Evolutionary conservation across 176 grass and related monocot species (phyloP).

Genomic region (Hyparrhenia diplandra): DNA sequence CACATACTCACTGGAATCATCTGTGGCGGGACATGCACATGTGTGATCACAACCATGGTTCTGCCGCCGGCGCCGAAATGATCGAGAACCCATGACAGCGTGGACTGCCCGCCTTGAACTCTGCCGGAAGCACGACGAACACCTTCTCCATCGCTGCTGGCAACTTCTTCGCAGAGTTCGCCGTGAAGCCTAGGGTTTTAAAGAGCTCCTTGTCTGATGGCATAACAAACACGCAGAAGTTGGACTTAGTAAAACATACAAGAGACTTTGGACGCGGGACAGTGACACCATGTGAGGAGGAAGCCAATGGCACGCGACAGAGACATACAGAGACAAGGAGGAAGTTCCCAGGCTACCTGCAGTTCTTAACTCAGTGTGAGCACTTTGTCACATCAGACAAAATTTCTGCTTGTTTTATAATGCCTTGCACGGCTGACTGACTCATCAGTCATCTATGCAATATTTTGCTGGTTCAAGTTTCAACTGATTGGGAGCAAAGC

Average conservation of each 20-base stretch:
- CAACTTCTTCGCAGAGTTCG: slow-evolving; percentile 1
- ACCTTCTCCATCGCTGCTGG: slow-evolving; percentile 37
- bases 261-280: slow-evolving; percentile 22
- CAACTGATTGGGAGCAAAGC: background rate
- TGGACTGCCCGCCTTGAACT: slow-evolving; percentile 48
- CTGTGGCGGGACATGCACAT: slow-evolving; percentile 64
- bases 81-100: slow-evolving; percentile 51
- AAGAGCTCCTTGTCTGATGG: background rate
- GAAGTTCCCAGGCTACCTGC: background rate
- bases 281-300: slow-evolving; percentile 10
- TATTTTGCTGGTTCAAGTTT: background rate
- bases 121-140: slow-evolving; percentile 48
- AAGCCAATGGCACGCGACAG: background rate
- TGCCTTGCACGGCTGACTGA: background rate
- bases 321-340: slow-evolving; percentile 5
- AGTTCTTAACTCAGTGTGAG: background rate
- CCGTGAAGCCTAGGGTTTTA: background rate
- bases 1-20: slow-evolving; percentile 80
- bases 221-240: slow-evolving; percentile 1
- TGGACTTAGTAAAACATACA: background rate
- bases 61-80: slow-evolving; percentile 14
- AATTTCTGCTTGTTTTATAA: background rate
- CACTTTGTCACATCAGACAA: slow-evolving; percentile 22
- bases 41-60: slow-evolving; percentile 58
- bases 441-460: background rate